phyloP scores from a whole-genome alignment of 441 rosid genomes.

The Aleurites moluccanus region DNA sequence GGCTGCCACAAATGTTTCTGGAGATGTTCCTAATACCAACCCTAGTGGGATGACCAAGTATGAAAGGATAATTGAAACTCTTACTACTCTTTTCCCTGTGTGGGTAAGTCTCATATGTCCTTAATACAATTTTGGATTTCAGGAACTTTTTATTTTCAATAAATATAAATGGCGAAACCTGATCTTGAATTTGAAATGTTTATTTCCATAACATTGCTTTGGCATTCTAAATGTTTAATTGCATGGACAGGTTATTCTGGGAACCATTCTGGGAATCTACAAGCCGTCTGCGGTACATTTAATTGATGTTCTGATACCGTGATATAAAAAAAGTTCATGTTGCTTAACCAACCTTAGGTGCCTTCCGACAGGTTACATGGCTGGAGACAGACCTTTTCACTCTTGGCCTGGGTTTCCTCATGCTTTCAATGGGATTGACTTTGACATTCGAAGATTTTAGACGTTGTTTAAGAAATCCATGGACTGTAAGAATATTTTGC shows the following conservation, averaged over 20 bases:
- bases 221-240: constrained; percentile 17
- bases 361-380: constrained; percentile 76
- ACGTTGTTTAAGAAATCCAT: constrained; percentile 83
- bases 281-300: constrained; percentile 74
- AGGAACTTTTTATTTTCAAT: neutral
- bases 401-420: constrained; percentile 82
- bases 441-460: constrained; percentile 87
- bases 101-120: constrained; percentile 56
- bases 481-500: constrained; percentile 65
- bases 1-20: constrained; percentile 63
- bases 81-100: constrained; percentile 86
- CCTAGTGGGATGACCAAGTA: constrained; percentile 62
- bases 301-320: constrained; percentile 13
- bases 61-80: constrained; percentile 73
- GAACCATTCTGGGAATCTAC: constrained; percentile 83
- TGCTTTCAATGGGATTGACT: constrained; percentile 98
- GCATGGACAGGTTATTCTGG: constrained; percentile 66
- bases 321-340: constrained; percentile 2
- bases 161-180: neutral
- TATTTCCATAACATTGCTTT: neutral
- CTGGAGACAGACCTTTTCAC: constrained; percentile 89
- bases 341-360: constrained; percentile 21
- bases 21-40: constrained; percentile 50
- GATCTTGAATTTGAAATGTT: neutral
- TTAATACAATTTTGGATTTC: constrained; percentile 12